Evolutionary conservation across 164 flowering plant species (phyloP), one percentile per base, ranked within the genome.

Genomic region (Macadamia tetraphylla): DNA sequence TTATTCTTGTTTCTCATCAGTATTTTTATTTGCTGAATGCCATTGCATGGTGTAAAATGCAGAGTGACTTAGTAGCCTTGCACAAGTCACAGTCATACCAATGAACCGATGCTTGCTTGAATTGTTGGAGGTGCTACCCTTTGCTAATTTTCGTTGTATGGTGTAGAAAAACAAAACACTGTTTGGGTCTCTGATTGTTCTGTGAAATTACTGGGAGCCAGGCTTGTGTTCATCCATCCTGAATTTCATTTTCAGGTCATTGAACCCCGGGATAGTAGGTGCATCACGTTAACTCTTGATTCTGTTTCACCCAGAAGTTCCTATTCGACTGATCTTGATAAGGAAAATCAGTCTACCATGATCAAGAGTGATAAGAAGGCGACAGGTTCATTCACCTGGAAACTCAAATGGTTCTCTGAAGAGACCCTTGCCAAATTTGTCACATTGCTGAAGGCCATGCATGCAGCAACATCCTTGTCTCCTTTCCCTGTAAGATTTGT

Each of bases 401-500:
- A 81, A 75, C 65, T 88, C 29, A 84, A 75, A 71, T 90, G 92
- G 91, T 85, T 81, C 66, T 85, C 88, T 4, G 84, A 85, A 75
- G 86, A 81, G 15, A 78, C 77, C 58, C 64, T 84, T 18, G 63
- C 73, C 60, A 86, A 85, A 55, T 90, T 90, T 77, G 83, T 87
- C 64, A 71, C 84, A 13, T 59, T 88, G 64, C 43, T 88, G 67
- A 90, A 80, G 78, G 91, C 91, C 66, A 71, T 85, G 55, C 84
- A 83, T 74, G 78, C 79, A 49, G 86, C 76, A 73, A 67, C 60
- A 46, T 52, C 77, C 53, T 18, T 49, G 31, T 78, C 85, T 61
- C 79, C 84, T 43, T 70, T 86, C 31, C 61, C 67, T 63, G 75
- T 85, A 70, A 81, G 74, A 73, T 76, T 68, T 75, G 62, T 61